Percentiles rank a stretch among this genome's conserved stretches.
These are phyloP conservation scores for Fusarium brevicatenulatum DNA, from an alignment of 2,329 filamentous ascomycete species.

Conservation along the genomic window DNA sequence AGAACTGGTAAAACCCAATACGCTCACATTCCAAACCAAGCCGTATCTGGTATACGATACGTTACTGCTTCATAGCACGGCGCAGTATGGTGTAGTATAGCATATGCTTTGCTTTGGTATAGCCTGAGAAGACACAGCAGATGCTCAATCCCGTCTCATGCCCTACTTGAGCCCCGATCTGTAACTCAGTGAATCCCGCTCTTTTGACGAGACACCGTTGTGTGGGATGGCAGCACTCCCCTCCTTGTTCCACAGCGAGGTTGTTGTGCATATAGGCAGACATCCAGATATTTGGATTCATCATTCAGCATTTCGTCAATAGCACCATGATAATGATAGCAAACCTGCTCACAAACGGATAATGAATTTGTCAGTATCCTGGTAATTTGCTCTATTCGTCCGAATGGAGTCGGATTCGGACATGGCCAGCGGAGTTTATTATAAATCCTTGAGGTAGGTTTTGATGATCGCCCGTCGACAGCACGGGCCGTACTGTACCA, in stretches of 20 bases:
- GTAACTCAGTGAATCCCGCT: conserved; percentile 33
- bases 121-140: not conserved
- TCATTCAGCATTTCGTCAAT: not conserved
- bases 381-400: not conserved
- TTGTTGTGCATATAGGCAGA: conserved; percentile 31
- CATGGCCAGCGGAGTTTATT: conserved; percentile 29
- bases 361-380: conserved; percentile 14
- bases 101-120: not conserved
- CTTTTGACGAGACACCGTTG: conserved; percentile 36
- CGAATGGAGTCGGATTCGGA: conserved; percentile 12
- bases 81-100: not conserved
- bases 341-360: conserved; percentile 1
- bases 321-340: not conserved
- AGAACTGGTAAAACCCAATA: conserved; percentile 17
- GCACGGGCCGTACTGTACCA: conserved; percentile 11
- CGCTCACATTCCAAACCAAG: conserved; percentile 19
- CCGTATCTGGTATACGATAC: conserved; percentile 26
- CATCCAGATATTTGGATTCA: not conserved
- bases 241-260: conserved; percentile 26
- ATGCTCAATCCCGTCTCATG: not conserved
- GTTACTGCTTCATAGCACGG: conserved; percentile 8
- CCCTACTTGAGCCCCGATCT: conserved; percentile 18
- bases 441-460: conserved; percentile 12
- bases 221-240: conserved; percentile 29
- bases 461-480: conserved; percentile 17